Base-by-base conservation (phyloP, 2,329 filamentous ascomycete genomes). In the Sclerotinia trifoliorum region DNA sequence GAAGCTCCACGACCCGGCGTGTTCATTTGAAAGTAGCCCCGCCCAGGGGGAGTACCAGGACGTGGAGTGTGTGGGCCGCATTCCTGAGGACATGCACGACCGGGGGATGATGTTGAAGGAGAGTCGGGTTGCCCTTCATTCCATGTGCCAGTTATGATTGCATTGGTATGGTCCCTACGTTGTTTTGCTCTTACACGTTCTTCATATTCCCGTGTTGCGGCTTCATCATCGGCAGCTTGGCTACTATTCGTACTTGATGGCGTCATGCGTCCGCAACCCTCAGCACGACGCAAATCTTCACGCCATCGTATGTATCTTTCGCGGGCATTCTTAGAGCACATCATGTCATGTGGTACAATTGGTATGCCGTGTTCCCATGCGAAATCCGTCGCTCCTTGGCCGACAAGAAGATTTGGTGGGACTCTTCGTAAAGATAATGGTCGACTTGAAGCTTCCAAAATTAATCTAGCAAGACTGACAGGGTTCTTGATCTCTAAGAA, bases 341-440 rank as follows among this genome's bases (percentile, higher is more conserved):
- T 83, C 55, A 83, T 84, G 55, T 95, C 90, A 74, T 93, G 88
- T 7, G 88, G 85, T n/a, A 93, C 83, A 15, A 92, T 82, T 0
- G 85, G 81, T 77, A 98, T 87, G 11, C 91, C 89, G 73, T 93
- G 86, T 69, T 94, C 88, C 70, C 86, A 86, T 0, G 94, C 95
- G 79, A 96, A 99, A n/a, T 90, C 86, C 55, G 86, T 90, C 21
- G 95, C 95, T 15, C 95, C 95, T 73, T 91, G 84, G 46, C 93
- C 92, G 15, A 96, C 91, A 1, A 99, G 85, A 32, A 97, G 87
- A 75, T 97, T 98, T 13, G 95, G 95, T 11, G 96, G 94, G 5
- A 99, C 93, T 67, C 95, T 89, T 66, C 91, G 88, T 63, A 98
- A 85, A 10, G 92, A 92, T n/a, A 98, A 80, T 0, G 91, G 88